Base-by-base conservation (phyloP, 257 asterid species). In the Craterostigma plantagineum region DNA sequence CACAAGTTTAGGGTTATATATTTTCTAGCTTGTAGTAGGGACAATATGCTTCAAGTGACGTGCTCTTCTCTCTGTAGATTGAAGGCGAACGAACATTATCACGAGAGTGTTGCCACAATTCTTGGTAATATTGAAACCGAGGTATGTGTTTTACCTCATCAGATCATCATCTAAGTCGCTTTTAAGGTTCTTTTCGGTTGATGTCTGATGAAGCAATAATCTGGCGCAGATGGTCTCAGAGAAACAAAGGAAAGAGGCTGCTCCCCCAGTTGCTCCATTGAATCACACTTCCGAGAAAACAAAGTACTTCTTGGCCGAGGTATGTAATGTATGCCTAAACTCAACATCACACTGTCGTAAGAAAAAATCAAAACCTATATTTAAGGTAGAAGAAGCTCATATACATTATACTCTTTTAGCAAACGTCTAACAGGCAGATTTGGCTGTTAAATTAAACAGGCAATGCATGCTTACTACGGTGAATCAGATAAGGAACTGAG, bases 201-300 rank as follows among this genome's bases (percentile, higher is more conserved):
- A n/a, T n/a, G n/a, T n/a, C n/a, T n/a, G n/a, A 23, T 23, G 60
- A 18, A 34, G 44, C 18, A 49, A 54, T 42, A 41, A 55, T 63
- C 62, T 53, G 51, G 38, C 49, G 43, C 55, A 90, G 98, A 60
- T 90, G 60, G 94, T 90, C 55, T 79, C 95, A 10, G 98, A 83
- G 66, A 90, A 77, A 53, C 98, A 90, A 67, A 67, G 91, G 56
- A 90, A 79, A 75, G 98, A 83, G 68, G 92, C 86, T n/a, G 83
- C 90, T 66, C 95, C 98, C 45, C 95, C 95, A 6, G 75, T 65
- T 35, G 43, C 64, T 57, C 81, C 73, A 47, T 56, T 71, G 18
- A 55, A 47, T 61, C 67, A 46, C 51, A 47, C 54, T 46, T 64
- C 95, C 33, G 95, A 75, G 50, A 82, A 72, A 63, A 82, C 86